Percentiles rank a stretch among this genome's conserved stretches.
Evolutionary conservation across 2,329 filamentous ascomycete species (phyloP).

Genomic region (Clarireedia hainanense): DNA sequence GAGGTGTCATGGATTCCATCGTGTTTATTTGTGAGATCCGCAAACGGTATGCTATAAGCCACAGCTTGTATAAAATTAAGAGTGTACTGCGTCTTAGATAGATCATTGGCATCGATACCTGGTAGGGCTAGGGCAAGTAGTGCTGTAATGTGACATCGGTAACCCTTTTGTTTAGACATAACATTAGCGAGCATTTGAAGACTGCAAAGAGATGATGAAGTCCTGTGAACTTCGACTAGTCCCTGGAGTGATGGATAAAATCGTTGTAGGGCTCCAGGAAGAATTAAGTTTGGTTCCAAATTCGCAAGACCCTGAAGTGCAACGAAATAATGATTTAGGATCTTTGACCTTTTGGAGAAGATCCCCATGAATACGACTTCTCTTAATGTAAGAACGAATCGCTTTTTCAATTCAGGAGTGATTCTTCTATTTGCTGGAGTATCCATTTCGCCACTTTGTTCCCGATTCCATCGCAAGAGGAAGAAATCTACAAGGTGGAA

Average conservation of each 20-base stretch:
- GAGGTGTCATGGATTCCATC: conserved; percentile 63
- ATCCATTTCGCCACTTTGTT: conserved; percentile 86
- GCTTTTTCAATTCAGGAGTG: conserved; percentile 70
- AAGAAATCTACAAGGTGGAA: conserved; percentile 94
- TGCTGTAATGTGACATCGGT: conserved; percentile 90
- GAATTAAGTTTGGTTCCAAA: conserved; percentile 81
- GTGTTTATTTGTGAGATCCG: conserved; percentile 65
- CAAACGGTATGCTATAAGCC: conserved; percentile 91
- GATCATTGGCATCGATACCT: conserved; percentile 93
- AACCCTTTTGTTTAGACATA: conserved; percentile 91
- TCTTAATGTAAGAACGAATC: conserved; percentile 81
- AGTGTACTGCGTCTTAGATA: conserved; percentile 93
- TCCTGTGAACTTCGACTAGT: conserved; percentile 92
- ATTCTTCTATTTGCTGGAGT: conserved; percentile 73
- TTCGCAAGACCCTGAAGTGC: conserved; percentile 85
- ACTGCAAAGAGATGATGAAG: conserved; percentile 85
- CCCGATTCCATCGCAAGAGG: conserved; percentile 94
- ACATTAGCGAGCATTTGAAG: conserved; percentile 86
- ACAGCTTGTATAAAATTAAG: conserved; percentile 93
- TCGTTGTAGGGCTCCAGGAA: conserved; percentile 86
- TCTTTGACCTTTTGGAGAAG: conserved; percentile 88
- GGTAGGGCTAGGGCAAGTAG: conserved; percentile 87
- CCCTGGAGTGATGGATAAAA: conserved; percentile 98
- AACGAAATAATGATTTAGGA: conserved; percentile 85
- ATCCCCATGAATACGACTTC: conserved; percentile 98